Conservation (phyloP, 2,329 filamentous ascomycete genomes). For the Cercospora nicotianae region DNA sequence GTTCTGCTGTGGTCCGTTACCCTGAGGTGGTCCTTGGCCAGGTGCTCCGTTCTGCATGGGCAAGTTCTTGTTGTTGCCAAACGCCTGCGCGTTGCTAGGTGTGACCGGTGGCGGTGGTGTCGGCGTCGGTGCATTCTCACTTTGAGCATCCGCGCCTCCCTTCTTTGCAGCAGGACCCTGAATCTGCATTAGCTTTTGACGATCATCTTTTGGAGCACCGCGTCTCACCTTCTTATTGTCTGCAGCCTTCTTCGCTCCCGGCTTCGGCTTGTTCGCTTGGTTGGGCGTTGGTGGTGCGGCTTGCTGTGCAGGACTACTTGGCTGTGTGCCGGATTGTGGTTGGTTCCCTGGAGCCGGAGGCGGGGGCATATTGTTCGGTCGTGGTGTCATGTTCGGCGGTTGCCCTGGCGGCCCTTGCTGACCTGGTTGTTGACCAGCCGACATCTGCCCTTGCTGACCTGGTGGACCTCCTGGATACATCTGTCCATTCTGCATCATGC, state of each 20-base stretch:
- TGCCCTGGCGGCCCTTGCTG: slow-evolving; percentile 52
- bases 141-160: slow-evolving; percentile 44
- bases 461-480: slow-evolving; percentile 40
- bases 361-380: slow-evolving; percentile 62
- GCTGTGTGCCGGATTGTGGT: slow-evolving; percentile 45
- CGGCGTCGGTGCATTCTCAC: slow-evolving; percentile 43
- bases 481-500: slow-evolving; percentile 34
- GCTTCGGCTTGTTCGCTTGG: slow-evolving; percentile 69
- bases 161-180: slow-evolving; percentile 38
- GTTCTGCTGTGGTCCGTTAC: slow-evolving; percentile 28
- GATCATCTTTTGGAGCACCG: background rate
- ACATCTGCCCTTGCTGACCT: slow-evolving; percentile 40
- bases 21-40: slow-evolving; percentile 37
- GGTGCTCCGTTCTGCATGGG: slow-evolving; percentile 38
- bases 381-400: slow-evolving; percentile 65
- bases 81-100: slow-evolving; percentile 44
- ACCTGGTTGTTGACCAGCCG: slow-evolving; percentile 45
- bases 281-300: slow-evolving; percentile 73
- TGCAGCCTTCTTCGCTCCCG: slow-evolving; percentile 66
- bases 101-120: slow-evolving; percentile 53
- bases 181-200: background rate
- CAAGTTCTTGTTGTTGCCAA: slow-evolving; percentile 40
- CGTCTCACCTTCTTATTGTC: slow-evolving; percentile 52
- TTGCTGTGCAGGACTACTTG: slow-evolving; percentile 50
- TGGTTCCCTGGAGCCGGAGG: slow-evolving; percentile 49